These are phyloP conservation scores for Carpinus fangiana DNA, from an alignment of 306 rosid species.

Conservation along the genomic window DNA sequence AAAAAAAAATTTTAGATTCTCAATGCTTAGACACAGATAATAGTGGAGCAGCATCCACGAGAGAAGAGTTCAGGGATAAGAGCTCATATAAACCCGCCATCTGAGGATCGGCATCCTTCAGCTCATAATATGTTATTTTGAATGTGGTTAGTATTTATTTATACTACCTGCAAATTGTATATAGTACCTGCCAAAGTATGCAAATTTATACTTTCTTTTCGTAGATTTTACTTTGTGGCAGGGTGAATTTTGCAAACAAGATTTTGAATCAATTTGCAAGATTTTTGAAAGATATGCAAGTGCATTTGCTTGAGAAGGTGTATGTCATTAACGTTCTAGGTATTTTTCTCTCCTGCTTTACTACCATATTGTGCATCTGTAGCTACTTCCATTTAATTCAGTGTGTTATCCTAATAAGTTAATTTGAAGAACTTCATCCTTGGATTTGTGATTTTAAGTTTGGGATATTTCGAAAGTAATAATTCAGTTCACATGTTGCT, in stretches of 20 bases:
- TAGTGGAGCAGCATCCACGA: slow-evolving; percentile 32
- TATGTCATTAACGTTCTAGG: slow-evolving; percentile 72
- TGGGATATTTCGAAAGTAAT: background rate
- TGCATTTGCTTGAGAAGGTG: slow-evolving; percentile 63
- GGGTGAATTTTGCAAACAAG: slow-evolving; percentile 32
- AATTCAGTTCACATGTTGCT: slow-evolving; percentile 7
- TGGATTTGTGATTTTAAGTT: slow-evolving; percentile 5
- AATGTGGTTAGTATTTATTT: background rate
- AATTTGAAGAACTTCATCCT: slow-evolving; percentile 13
- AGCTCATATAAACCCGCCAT: slow-evolving; percentile 38
- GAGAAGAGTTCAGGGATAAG: slow-evolving; percentile 37
- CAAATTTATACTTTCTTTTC: slow-evolving; percentile 3
- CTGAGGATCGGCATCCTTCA: slow-evolving; percentile 45
- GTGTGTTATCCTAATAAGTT: slow-evolving; percentile 19
- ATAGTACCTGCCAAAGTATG: slow-evolving; percentile 11
- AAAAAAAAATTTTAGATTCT: background rate
- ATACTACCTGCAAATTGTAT: slow-evolving; percentile 4
- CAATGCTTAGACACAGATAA: slow-evolving; percentile 36
- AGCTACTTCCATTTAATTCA: slow-evolving; percentile 9
- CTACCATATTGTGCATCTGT: slow-evolving; percentile 9
- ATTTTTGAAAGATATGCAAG: slow-evolving; percentile 63
- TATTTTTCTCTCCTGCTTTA: slow-evolving; percentile 38
- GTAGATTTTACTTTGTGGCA: slow-evolving; percentile 34
- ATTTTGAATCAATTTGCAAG: slow-evolving; percentile 33
- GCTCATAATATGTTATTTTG: slow-evolving; percentile 12